Evolutionary conservation across 2,329 filamentous ascomycete genomes (phyloP), one percentile per base, ranked within the genome.

Genomic region (Mycosphaerella arachidis): DNA sequence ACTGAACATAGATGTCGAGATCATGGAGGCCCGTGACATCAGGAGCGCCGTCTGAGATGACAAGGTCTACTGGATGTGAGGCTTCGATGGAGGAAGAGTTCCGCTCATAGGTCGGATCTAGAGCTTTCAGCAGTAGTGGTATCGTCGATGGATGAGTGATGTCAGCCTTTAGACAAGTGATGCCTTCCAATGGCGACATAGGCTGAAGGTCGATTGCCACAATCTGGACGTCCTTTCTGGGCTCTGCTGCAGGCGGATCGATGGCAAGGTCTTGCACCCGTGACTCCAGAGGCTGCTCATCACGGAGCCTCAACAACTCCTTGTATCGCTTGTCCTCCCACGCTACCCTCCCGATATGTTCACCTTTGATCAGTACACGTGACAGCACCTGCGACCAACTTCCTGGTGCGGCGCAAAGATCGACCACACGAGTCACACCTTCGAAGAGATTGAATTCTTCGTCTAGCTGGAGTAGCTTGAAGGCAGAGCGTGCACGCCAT

Each of bases 341-440:
- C 58, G 91, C 89, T 58, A 86, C 81, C 27, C 91, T 84, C 4
- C 92, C 92, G 66, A 97, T 95, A 66, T 87, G 91, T 77, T 97
- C 92, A 54, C 92, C 91, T 75, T 94, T 92, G 75, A 97, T 96
- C 59, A 99, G 79, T 0, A 97, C 90, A 20, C 94, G 86, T 12
- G 93, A 97, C 13, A 99, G 83, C 0, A 99, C 94, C 75, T 99
- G 94, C 52, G 91, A 96, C 94, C 94, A 99, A 71, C 91, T 96
- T 30, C 94, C 94, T 0, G 94, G 94, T 0, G 94, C 94, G 33
- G 94, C 94, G 72, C 94, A 99, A 20, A 99, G 82, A 74, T 99
- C 94, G 16, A 99, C 93, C 1, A 99, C 94, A 37, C 94, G 85
- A 2, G 91, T 93, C 52, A 97, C 93, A 69, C 88, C 86, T 67